Evolutionary conservation across 164 flowering plant species (phyloP).

Genomic region (Sedum album): DNA sequence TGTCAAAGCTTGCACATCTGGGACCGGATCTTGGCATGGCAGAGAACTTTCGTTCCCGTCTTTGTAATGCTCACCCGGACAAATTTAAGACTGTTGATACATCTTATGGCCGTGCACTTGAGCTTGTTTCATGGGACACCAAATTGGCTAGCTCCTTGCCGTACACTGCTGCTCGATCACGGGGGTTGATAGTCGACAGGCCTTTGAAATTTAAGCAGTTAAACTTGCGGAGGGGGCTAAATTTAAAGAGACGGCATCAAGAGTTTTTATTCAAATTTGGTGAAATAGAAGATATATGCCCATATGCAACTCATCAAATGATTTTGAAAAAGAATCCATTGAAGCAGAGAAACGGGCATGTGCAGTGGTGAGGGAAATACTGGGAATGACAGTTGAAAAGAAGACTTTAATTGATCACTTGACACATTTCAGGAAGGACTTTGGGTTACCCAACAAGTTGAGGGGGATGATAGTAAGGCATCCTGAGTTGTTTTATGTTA

Average conservation of each 20-base stretch:
- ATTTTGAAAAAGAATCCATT: conserved; percentile 37
- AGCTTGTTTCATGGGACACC: conserved; percentile 75
- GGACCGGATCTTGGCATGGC: conserved; percentile 96
- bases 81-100: conserved; percentile 70
- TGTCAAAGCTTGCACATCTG: conserved; percentile 76
- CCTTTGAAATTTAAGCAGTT: conserved; percentile 77
- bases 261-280: conserved; percentile 55
- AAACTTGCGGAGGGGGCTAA: conserved; percentile 65
- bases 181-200: conserved; percentile 61
- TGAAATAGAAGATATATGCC: conserved; percentile 60
- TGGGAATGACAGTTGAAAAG: conserved; percentile 80
- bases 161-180: conserved; percentile 12
- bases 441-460: conserved; percentile 71
- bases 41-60: conserved; percentile 71
- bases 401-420: conserved; percentile 80
- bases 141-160: conserved; percentile 47
- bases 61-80: conserved; percentile 70
- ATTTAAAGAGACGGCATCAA: conserved; percentile 59
- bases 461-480: conserved; percentile 38
- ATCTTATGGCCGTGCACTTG: conserved; percentile 86
- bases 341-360: conserved; percentile 91
- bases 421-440: conserved; percentile 80
- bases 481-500: conserved; percentile 90
- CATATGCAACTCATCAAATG: conserved; percentile 37
- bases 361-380: conserved; percentile 75